Evolutionary conservation across 2,329 filamentous ascomycete genomes (phyloP).

Genomic region (Curvularia eragrostidis): DNA sequence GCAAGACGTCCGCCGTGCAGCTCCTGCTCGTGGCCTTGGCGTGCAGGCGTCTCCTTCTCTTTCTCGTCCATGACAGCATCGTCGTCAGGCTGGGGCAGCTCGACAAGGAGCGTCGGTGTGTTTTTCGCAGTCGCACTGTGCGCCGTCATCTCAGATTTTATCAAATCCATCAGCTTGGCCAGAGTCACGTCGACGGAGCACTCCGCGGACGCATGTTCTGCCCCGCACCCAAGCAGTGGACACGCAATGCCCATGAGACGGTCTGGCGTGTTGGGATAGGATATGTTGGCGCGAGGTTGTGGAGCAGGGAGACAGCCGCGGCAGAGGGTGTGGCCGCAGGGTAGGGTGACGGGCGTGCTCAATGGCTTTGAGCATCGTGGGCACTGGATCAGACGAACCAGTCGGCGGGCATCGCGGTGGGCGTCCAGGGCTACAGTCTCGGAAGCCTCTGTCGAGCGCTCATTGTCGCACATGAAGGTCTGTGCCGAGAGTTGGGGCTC

Average conservation of each 20-base stretch:
- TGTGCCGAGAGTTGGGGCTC: conserved; percentile 33
- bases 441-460: conserved; percentile 38
- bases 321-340: conserved; percentile 83
- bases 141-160: conserved; percentile 59
- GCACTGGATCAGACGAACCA: conserved; percentile 81
- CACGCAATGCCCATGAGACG: conserved; percentile 76
- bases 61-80: conserved; percentile 47
- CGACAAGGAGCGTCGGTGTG: conserved; percentile 52
- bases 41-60: conserved; percentile 40
- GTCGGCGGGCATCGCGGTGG: conserved; percentile 64
- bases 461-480: conserved; percentile 55
- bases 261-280: conserved; percentile 74
- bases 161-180: conserved; percentile 68
- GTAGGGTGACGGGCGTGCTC: conserved; percentile 73
- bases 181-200: conserved; percentile 79
- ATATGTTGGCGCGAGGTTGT: conserved; percentile 71
- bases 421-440: conserved; percentile 54
- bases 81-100: conserved; percentile 47
- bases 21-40: conserved; percentile 49
- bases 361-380: conserved; percentile 73
- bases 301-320: conserved; percentile 73
- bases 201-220: conserved; percentile 77
- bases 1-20: conserved; percentile 66
- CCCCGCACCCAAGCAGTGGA: conserved; percentile 69
- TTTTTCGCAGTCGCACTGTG: conserved; percentile 44